Evolutionary conservation across 176 grass and related monocot genomes (phyloP).

Genomic region (Triticum urartu): DNA sequence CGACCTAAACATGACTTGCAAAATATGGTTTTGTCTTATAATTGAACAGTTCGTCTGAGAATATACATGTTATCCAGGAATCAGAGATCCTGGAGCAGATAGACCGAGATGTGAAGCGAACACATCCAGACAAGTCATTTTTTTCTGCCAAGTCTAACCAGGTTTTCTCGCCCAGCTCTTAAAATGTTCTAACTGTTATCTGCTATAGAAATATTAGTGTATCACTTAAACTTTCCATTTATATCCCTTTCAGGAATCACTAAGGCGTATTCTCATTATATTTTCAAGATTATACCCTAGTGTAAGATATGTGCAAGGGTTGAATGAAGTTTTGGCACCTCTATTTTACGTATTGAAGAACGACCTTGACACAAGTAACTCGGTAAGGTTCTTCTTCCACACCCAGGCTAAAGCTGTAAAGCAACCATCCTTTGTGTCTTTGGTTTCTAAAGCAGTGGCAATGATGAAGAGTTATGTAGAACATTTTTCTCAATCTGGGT

Average conservation of each 20-base stretch:
- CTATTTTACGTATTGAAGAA: slow-evolving; percentile 77
- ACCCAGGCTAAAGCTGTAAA: neutral
- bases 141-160: slow-evolving; percentile 70
- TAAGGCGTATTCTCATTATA: slow-evolving; percentile 87
- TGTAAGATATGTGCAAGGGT: slow-evolving; percentile 93
- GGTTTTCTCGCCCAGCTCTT: slow-evolving; percentile 30
- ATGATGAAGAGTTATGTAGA: too few species aligned
- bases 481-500: neutral
- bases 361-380: slow-evolving; percentile 48
- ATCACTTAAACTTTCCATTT: slow-evolving; percentile 25
- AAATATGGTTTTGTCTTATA: slow-evolving; percentile 19
- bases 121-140: slow-evolving; percentile 80
- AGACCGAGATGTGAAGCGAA: slow-evolving; percentile 85
- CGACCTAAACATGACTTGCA: slow-evolving; percentile 2
- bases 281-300: slow-evolving; percentile 92
- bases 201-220: slow-evolving; percentile 14
- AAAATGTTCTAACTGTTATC: neutral
- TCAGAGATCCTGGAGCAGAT: slow-evolving; percentile 89
- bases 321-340: slow-evolving; percentile 98
- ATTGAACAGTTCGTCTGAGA: neutral
- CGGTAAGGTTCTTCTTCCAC: slow-evolving; percentile 50
- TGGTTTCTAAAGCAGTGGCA: neutral
- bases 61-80: slow-evolving; percentile 52
- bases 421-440: neutral
- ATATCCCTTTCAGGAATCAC: slow-evolving; percentile 59